Conservation (phyloP, 345 rosid species). For the Carallia pectinifolia region DNA sequence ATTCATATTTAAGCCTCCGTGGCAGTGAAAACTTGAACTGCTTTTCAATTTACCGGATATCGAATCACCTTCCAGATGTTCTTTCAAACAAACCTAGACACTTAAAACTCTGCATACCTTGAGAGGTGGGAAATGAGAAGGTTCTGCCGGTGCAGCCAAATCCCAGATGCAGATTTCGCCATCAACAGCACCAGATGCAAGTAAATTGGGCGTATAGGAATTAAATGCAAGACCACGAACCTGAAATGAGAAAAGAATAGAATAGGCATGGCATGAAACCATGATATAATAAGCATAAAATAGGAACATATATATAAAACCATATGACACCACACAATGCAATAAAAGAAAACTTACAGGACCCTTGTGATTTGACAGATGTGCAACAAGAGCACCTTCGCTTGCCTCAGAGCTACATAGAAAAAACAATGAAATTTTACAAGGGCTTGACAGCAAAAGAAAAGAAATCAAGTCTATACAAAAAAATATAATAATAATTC, state of each 20-base stretch:
- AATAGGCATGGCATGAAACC: too few species aligned
- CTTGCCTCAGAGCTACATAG: constrained; percentile 54
- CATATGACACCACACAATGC: not conserved
- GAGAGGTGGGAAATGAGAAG: constrained; percentile 80
- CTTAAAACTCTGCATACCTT: constrained; percentile 40
- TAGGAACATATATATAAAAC: not conserved
- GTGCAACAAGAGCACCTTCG: constrained; percentile 65
- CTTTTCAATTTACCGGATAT: not conserved
- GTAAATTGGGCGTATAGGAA: constrained; percentile 62
- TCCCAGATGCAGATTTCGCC: constrained; percentile 99
- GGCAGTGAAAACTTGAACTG: too few species aligned
- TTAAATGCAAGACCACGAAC: constrained; percentile 99
- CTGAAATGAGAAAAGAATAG: constrained; percentile 35
- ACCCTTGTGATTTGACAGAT: constrained; percentile 81
- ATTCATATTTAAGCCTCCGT: too few species aligned
- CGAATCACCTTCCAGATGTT: not conserved
- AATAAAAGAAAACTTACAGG: constrained; percentile 64
- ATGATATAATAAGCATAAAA: not conserved
- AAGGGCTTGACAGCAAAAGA: not conserved
- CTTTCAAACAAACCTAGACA: not conserved
- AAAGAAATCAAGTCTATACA: not conserved
- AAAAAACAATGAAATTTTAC: not conserved
- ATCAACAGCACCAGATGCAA: constrained; percentile 98
- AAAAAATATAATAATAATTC: too few species aligned
- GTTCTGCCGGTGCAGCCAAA: constrained; percentile 71